Conservation (phyloP, 345 rosid species). For the Salix brachista region DNA sequence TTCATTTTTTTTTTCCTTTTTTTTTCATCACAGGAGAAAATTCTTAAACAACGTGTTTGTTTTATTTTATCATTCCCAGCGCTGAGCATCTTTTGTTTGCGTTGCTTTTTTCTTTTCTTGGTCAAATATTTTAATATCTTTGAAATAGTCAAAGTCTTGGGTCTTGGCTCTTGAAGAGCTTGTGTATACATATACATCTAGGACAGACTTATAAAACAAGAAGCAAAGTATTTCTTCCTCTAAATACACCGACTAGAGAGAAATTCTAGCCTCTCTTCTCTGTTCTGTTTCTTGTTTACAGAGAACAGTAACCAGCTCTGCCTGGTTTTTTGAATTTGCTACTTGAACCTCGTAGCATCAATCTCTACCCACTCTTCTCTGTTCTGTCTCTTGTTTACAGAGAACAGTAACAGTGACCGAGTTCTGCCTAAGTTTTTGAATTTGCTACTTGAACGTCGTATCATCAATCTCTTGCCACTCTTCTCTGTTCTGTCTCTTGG, state of each 20-base stretch:
- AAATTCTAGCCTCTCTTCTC: too few relatives aligned
- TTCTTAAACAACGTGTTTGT: not conserved
- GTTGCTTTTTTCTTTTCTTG: not conserved
- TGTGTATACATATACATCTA: not conserved
- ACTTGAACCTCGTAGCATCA: not conserved
- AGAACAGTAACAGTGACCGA: too few relatives aligned
- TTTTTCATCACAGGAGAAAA: not conserved
- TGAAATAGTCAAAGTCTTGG: conserved; percentile 11
- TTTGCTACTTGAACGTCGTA: too few relatives aligned
- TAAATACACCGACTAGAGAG: not conserved
- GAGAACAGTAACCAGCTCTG: not conserved
- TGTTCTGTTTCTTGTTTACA: not conserved
- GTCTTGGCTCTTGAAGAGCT: not conserved
- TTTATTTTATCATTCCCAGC: too few relatives aligned
- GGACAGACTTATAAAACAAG: not conserved
- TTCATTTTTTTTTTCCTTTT: not conserved
- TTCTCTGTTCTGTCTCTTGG: not conserved
- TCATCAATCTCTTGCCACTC: not conserved
- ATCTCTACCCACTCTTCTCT: not conserved
- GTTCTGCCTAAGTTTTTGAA: too few relatives aligned
- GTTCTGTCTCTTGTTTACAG: not conserved
- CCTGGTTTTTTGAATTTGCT: not conserved
- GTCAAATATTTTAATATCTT: not conserved
- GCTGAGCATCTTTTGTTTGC: not conserved
- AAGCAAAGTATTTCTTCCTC: not conserved